Percentiles rank a stretch among this genome's conserved stretches.
These are phyloP conservation scores for Torrubiellomyces zombiae DNA, from an alignment of 2,329 filamentous ascomycete species.

Conservation along the genomic window DNA sequence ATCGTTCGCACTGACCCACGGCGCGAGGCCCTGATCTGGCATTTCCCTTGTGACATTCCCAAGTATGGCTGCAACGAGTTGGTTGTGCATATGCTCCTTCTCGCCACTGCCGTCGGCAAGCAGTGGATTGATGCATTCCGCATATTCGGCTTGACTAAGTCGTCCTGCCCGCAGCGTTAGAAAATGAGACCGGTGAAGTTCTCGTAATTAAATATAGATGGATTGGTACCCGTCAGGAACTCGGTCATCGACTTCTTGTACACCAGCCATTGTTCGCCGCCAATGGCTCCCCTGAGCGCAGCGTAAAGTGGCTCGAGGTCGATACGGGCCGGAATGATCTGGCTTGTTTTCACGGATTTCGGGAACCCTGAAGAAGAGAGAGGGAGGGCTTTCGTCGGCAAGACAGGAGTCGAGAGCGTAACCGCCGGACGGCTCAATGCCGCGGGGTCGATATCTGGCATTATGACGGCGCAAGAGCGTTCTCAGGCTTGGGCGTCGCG, in stretches of 20 bases:
- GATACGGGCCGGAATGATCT: conserved; percentile 48
- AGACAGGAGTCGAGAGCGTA: conserved; percentile 40
- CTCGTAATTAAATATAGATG: neutral
- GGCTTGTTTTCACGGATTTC: conserved; percentile 41
- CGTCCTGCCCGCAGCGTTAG: conserved; percentile 30
- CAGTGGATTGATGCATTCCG: conserved; percentile 42
- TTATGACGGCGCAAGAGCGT: too few relatives aligned
- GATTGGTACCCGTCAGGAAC: conserved; percentile 40
- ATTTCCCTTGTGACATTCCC: conserved; percentile 54
- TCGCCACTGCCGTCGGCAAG: conserved; percentile 39
- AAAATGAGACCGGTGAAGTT: too few relatives aligned
- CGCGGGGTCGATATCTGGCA: conserved; percentile 57
- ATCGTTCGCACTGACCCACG: conserved; percentile 57
- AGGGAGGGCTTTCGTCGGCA: conserved; percentile 40
- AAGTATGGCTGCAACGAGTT: conserved; percentile 49
- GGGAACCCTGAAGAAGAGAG: conserved; percentile 30
- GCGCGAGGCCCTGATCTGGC: conserved; percentile 49
- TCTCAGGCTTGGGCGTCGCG: too few relatives aligned
- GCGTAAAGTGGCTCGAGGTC: conserved; percentile 50
- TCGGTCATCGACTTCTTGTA: conserved; percentile 49
- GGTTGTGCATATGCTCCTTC: conserved; percentile 49
- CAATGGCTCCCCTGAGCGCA: conserved; percentile 41
- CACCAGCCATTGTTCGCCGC: conserved; percentile 42
- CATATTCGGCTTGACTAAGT: conserved; percentile 44
- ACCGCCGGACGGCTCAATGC: conserved; percentile 45